Evolutionary conservation across 2,329 filamentous ascomycete species (phyloP), one percentile per base, ranked within the genome.

Genomic region (Cercospora nicotianae): DNA sequence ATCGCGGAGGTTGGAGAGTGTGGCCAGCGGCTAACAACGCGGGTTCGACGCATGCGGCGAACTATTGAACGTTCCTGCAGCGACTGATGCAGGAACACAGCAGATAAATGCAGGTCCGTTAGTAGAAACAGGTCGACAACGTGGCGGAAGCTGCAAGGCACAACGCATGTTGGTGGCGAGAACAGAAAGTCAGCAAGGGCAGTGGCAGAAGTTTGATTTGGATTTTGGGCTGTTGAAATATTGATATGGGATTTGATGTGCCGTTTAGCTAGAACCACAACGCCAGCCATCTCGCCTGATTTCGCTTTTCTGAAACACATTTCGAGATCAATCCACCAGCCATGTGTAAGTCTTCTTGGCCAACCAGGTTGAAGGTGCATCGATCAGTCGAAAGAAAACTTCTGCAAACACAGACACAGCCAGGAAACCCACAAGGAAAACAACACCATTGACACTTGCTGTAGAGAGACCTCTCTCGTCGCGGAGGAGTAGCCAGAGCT

Each of bases 401-500:
- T 77, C 74, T 4, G 70, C 67, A 36, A 70, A 71, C 9, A 70
- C 42, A 2, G 67, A 61, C 9, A 73, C 71, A 2, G 69, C 65
- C 3, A 71, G 33, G 2, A 70, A 39, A 20, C 73, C 63, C 9
- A 69, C 66, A 16, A 75, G 58, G 31, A 76, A 73, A 9, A 75
- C 75, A 1, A 71, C 71, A 4, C 69, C 67, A 20, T 77, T 77
- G 13, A 75, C 69, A n/a, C 66, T 36, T 8, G 73, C 70, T 2
- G 61, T 68, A n/a, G 48, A 64, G 8, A 69, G 28, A 5, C 66
- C 69, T 9, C 53, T 42, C 0, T 70, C 30, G 13, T 67, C 66
- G 48, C 67, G 61, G 28, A 76, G 69, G 42, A 67, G 67, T 1
- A 77, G 66, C 69, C 69, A 77, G 2, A 77, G 67, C 60, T 75